Evolutionary conservation across 257 asterid species (phyloP).

Genomic region (Gentiana dahurica): DNA sequence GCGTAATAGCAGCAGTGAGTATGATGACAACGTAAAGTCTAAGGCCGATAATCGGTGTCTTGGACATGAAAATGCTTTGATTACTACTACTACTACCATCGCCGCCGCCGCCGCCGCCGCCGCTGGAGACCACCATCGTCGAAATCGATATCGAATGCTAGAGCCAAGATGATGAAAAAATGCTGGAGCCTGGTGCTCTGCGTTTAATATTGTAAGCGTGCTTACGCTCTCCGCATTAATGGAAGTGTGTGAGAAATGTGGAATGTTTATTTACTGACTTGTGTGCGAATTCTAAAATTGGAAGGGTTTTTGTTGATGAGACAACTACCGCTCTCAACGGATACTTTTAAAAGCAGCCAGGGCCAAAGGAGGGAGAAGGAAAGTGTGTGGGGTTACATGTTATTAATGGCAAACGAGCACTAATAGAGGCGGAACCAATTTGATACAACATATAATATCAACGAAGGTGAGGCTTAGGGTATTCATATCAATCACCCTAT

Average conservation of each 20-base stretch:
- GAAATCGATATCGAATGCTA: too few relatives aligned
- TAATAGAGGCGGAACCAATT: too few relatives aligned
- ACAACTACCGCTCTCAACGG: conserved; percentile 5
- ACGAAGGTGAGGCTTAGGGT: too few relatives aligned
- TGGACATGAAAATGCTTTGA: conserved; percentile 25
- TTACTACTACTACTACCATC: conserved; percentile 19
- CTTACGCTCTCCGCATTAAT: too few relatives aligned
- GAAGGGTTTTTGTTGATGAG: not conserved
- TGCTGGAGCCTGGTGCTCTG: not conserved
- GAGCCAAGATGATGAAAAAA: not conserved
- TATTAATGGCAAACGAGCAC: not conserved
- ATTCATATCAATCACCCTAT: too few relatives aligned
- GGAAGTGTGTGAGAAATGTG: too few relatives aligned
- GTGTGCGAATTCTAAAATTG: too few relatives aligned
- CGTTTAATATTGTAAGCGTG: too few relatives aligned
- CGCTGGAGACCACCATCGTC: too few relatives aligned
- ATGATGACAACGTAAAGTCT: conserved; percentile 51
- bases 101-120: not conserved
- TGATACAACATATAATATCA: too few relatives aligned
- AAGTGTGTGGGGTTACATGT: not conserved
- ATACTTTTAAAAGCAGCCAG: conserved; percentile 1
- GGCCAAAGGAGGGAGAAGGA: not conserved
- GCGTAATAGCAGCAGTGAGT: conserved; percentile 34
- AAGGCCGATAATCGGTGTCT: conserved; percentile 65
- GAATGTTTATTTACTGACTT: too few relatives aligned